Evolutionary conservation across 2,329 filamentous ascomycete species (phyloP).

Genomic region (Arthrobotrys conoides): DNA sequence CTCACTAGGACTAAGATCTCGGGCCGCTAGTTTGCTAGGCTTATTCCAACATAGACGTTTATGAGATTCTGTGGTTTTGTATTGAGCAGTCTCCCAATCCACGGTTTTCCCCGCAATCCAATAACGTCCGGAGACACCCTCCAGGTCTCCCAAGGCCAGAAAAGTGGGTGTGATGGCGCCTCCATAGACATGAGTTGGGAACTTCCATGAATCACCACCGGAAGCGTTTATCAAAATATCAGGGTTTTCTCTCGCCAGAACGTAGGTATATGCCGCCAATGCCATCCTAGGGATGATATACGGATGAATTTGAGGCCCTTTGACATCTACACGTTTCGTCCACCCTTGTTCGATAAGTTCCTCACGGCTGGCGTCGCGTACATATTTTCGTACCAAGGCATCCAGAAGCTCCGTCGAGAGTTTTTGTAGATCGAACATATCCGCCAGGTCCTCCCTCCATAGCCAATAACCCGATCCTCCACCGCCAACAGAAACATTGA

Average conservation of each 20-base stretch:
- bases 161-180: constrained; percentile 66
- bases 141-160: constrained; percentile 66
- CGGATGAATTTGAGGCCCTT: constrained; percentile 61
- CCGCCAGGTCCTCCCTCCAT: constrained; percentile 58
- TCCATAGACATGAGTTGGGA: constrained; percentile 47
- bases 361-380: background rate
- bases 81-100: constrained; percentile 5
- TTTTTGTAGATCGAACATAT: constrained; percentile 63
- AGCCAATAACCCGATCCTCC: constrained; percentile 62
- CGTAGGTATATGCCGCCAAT: constrained; percentile 65
- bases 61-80: background rate
- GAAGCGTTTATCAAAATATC: constrained; percentile 66
- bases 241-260: constrained; percentile 65
- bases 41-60: background rate
- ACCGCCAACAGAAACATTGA: constrained; percentile 66
- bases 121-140: constrained; percentile 65
- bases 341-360: constrained; percentile 52
- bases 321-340: constrained; percentile 55
- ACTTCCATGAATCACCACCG: constrained; percentile 66
- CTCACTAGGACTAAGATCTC: background rate
- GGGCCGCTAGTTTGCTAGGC: background rate
- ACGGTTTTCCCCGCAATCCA: constrained; percentile 62
- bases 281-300: constrained; percentile 66
- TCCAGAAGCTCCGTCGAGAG: constrained; percentile 64
- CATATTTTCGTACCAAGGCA: constrained; percentile 65